phyloP scores from a whole-genome alignment of 2,329 filamentous ascomycete genomes.

The Xylariaceae sp. region DNA sequence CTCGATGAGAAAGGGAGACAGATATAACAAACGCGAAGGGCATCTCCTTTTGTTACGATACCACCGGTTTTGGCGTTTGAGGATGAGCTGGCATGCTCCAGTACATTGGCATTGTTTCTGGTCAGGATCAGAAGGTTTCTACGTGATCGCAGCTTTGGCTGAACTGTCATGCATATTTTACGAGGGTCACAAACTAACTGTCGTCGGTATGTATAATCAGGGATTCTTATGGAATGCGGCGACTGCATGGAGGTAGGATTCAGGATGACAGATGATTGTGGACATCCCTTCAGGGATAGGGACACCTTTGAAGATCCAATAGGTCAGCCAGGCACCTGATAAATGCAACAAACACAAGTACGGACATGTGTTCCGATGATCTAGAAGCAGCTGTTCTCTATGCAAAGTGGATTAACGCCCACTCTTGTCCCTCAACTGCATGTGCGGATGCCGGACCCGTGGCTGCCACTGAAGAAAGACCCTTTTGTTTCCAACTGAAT shows the following conservation, averaged over 20 bases:
- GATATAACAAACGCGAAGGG: constrained; percentile 1
- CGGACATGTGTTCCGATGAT: not conserved
- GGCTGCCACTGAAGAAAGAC: not conserved
- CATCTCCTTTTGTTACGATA: constrained; percentile 20
- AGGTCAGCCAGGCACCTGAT: not conserved
- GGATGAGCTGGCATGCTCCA: constrained; percentile 21
- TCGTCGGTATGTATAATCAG: not conserved
- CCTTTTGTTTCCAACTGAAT: too few species aligned
- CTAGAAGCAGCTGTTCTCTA: not conserved
- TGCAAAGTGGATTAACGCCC: not conserved
- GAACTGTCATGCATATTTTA: not conserved
- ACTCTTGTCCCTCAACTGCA: not conserved
- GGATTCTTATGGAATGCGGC: not conserved
- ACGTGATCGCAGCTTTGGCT: not conserved
- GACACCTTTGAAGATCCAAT: not conserved
- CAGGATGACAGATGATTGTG: not conserved
- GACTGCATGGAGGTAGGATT: not conserved
- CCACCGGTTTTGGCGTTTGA: constrained; percentile 22
- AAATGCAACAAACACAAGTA: not conserved
- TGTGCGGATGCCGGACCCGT: not conserved
- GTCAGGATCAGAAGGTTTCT: constrained; percentile 4
- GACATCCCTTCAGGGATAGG: not conserved
- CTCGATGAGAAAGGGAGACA: constrained; percentile 17
- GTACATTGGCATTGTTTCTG: constrained; percentile 16
- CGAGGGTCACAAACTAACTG: not conserved